These are phyloP conservation scores for Cercospora brassicicola DNA, from an alignment of 2,329 filamentous ascomycete genomes.

Conservation along the genomic window DNA sequence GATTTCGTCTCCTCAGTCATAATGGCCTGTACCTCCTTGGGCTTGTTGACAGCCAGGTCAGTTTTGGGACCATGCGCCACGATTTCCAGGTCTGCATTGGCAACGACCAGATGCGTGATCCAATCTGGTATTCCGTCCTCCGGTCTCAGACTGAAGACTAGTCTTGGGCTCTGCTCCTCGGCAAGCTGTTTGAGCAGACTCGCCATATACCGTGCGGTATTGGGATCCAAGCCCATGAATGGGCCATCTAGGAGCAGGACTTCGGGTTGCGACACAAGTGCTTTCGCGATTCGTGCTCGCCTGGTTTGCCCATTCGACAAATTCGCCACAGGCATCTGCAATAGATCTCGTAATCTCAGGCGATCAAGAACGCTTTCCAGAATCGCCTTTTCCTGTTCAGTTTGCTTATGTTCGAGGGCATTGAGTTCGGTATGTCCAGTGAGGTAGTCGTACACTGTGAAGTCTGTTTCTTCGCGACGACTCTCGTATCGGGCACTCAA, in stretches of 20 bases:
- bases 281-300: conserved; percentile 82
- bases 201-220: conserved; percentile 71
- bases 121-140: conserved; percentile 87
- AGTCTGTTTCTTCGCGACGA: conserved; percentile 80
- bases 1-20: not conserved
- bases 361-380: conserved; percentile 67
- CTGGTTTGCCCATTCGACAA: conserved; percentile 92
- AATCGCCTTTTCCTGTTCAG: conserved; percentile 47
- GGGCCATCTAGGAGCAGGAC: conserved; percentile 87
- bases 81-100: conserved; percentile 67
- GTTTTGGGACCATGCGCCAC: conserved; percentile 65
- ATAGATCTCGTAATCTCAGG: conserved; percentile 65
- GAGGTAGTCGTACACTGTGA: conserved; percentile 77
- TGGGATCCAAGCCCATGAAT: conserved; percentile 93
- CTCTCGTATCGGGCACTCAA: conserved; percentile 90
- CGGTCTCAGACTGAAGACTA: conserved; percentile 76
- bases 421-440: conserved; percentile 82
- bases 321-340: conserved; percentile 82
- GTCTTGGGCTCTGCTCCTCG: conserved; percentile 63
- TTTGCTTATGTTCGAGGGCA: conserved; percentile 57
- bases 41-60: conserved; percentile 28
- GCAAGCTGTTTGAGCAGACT: conserved; percentile 69
- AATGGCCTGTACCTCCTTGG: not conserved
- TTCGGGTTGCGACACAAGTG: conserved; percentile 74
- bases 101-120: conserved; percentile 79